phyloP scores from a whole-genome alignment of 2,329 filamentous ascomycete genomes.

The Talaromyces sp. region DNA sequence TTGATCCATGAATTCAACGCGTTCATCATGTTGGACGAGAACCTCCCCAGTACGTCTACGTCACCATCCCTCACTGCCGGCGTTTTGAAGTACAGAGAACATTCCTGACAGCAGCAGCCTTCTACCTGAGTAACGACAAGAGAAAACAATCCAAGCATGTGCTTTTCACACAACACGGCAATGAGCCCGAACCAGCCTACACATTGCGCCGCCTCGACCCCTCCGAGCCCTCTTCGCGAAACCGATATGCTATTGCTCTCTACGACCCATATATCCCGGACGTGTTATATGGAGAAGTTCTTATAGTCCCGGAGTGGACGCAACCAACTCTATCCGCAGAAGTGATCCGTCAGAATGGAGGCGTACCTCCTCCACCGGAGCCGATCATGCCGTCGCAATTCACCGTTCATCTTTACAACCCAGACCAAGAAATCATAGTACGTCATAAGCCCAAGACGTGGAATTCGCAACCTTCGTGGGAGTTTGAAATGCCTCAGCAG shows the following conservation, averaged over 20 bases:
- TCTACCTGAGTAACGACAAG: slow-evolving; percentile 57
- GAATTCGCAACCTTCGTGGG: slow-evolving; percentile 77
- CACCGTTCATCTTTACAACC: slow-evolving; percentile 86
- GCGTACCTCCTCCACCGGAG: slow-evolving; percentile 60
- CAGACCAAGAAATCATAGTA: slow-evolving; percentile 75
- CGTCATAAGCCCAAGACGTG: slow-evolving; percentile 68
- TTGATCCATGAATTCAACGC: not conserved
- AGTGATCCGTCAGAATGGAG: slow-evolving; percentile 68
- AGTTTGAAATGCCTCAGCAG: slow-evolving; percentile 85
- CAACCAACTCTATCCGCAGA: slow-evolving; percentile 77
- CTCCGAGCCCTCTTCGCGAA: slow-evolving; percentile 63
- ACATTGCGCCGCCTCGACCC: slow-evolving; percentile 74
- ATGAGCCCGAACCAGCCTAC: slow-evolving; percentile 75
- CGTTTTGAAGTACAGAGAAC: not conserved
- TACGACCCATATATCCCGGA: slow-evolving; percentile 77
- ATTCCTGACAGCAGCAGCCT: slow-evolving; percentile 8
- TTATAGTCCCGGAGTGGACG: slow-evolving; percentile 79
- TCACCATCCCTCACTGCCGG: not conserved
- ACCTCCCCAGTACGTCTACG: slow-evolving; percentile 60
- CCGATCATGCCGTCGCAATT: slow-evolving; percentile 75
- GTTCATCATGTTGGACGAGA: slow-evolving; percentile 76
- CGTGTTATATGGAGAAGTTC: slow-evolving; percentile 81
- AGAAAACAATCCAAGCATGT: slow-evolving; percentile 36
- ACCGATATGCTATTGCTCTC: slow-evolving; percentile 81
- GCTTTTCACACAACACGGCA: slow-evolving; percentile 64